phyloP scores from a whole-genome alignment of 2,329 filamentous ascomycete species.

The Zarea fungicola region DNA sequence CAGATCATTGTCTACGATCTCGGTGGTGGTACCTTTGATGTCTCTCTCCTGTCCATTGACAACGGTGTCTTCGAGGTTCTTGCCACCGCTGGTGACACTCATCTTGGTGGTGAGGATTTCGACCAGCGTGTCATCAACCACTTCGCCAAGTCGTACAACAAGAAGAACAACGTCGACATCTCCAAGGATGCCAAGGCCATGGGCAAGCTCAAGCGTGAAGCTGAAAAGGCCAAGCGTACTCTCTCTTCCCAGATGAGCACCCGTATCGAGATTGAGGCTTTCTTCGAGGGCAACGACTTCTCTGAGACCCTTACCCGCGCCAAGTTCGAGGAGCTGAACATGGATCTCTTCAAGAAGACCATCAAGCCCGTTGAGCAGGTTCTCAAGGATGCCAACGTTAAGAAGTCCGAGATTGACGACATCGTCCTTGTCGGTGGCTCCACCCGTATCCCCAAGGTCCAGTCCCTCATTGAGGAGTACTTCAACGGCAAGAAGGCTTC shows the following conservation, averaged over 20 bases:
- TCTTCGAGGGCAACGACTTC: constrained; percentile 96
- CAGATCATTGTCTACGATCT: constrained; percentile 93
- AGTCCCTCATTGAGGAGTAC: constrained; percentile 90
- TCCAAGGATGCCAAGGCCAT: constrained; percentile 95
- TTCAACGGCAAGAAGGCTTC: constrained; percentile 93
- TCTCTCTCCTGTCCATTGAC: constrained; percentile 86
- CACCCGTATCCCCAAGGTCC: constrained; percentile 98
- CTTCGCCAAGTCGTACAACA: constrained; percentile 98
- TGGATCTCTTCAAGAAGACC: constrained; percentile 98
- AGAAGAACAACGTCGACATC: constrained; percentile 90
- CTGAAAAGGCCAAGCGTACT: constrained; percentile 98
- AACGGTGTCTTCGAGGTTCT: constrained; percentile 91
- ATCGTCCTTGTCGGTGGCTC: constrained; percentile 98
- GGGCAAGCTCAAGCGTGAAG: constrained; percentile 99
- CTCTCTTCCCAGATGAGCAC: constrained; percentile 91
- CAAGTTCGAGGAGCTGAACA: constrained; percentile 99
- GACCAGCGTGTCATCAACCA: constrained; percentile 96
- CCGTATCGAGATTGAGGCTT: constrained; percentile 93
- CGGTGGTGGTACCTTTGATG: constrained; percentile 92
- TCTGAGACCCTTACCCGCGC: constrained; percentile 96
- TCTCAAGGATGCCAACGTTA: constrained; percentile 94
- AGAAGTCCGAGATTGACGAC: constrained; percentile 91
- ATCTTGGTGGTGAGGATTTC: constrained; percentile 97
- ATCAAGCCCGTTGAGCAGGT: constrained; percentile 98
- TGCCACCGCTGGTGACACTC: constrained; percentile 93